A percentile compares a stretch with the other conserved stretches of the same genome.
These are phyloP conservation scores for Nothophoma quercina DNA, from an alignment of 2,329 filamentous ascomycete genomes.

Conservation along the genomic window DNA sequence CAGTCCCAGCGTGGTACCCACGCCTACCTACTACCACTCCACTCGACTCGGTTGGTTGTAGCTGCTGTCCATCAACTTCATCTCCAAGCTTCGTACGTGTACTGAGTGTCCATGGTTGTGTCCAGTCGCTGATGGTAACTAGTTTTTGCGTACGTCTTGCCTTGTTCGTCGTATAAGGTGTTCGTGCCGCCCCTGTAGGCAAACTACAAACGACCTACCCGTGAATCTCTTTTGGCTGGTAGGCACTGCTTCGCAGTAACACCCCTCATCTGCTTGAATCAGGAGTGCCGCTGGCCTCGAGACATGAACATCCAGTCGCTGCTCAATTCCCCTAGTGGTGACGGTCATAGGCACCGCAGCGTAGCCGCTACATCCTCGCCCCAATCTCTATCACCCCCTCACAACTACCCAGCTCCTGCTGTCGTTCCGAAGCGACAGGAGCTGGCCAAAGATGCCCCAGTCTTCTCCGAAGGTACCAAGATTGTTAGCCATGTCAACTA, in stretches of 20 bases:
- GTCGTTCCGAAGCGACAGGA: constrained; percentile 56
- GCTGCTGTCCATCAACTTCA: neutral
- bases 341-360: neutral
- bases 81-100: constrained; percentile 22
- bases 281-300: neutral
- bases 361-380: constrained; percentile 12
- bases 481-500: constrained; percentile 75
- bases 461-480: constrained; percentile 66
- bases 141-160: constrained; percentile 6
- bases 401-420: constrained; percentile 14
- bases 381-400: constrained; percentile 8
- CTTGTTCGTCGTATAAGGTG: constrained; percentile 30
- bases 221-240: constrained; percentile 29
- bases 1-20: constrained; percentile 21
- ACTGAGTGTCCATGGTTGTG: constrained; percentile 2
- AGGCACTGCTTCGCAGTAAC: neutral
- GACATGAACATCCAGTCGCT: constrained; percentile 52
- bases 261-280: constrained; percentile 15
- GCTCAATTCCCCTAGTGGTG: constrained; percentile 47
- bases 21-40: constrained; percentile 14
- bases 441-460: constrained; percentile 69
- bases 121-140: constrained; percentile 12
- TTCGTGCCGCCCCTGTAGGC: constrained; percentile 39
- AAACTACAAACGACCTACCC: constrained; percentile 37
- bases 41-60: neutral